Percentiles rank a stretch among this genome's conserved stretches.
Conservation (phyloP, 148 eudicot genomes). For the Chenopodium album region DNA sequence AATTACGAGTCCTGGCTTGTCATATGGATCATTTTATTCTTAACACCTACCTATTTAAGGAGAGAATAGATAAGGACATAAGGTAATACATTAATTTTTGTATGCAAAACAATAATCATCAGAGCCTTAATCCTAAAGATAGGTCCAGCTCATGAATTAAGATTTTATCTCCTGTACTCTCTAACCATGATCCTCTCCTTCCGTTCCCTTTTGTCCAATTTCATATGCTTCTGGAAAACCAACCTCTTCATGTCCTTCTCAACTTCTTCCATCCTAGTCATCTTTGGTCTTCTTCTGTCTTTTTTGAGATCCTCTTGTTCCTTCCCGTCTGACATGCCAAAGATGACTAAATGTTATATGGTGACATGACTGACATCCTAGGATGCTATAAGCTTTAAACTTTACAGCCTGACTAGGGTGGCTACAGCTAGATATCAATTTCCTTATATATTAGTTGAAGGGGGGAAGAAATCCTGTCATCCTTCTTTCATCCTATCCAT, state of each 20-base stretch:
- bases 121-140: too few species aligned
- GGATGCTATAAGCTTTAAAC: neutral
- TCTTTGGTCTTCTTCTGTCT: too few species aligned
- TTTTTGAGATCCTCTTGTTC: too few species aligned
- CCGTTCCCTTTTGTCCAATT: too few species aligned
- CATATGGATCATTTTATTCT: neutral
- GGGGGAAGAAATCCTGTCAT: neutral
- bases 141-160: too few species aligned
- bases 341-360: neutral
- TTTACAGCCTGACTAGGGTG: neutral
- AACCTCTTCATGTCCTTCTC: too few species aligned
- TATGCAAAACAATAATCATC: neutral
- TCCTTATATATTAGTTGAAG: neutral
- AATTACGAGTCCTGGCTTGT: neutral
- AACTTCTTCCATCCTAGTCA: too few species aligned
- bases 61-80: neutral
- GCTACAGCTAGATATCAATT: neutral
- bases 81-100: neutral
- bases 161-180: too few species aligned
- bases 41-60: neutral
- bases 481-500: neutral
- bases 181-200: too few species aligned
- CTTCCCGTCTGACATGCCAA: too few species aligned
- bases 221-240: too few species aligned
- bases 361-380: neutral